Evolutionary conservation across 2,329 filamentous ascomycete species (phyloP).

Genomic region (Lecanosticta acicola): DNA sequence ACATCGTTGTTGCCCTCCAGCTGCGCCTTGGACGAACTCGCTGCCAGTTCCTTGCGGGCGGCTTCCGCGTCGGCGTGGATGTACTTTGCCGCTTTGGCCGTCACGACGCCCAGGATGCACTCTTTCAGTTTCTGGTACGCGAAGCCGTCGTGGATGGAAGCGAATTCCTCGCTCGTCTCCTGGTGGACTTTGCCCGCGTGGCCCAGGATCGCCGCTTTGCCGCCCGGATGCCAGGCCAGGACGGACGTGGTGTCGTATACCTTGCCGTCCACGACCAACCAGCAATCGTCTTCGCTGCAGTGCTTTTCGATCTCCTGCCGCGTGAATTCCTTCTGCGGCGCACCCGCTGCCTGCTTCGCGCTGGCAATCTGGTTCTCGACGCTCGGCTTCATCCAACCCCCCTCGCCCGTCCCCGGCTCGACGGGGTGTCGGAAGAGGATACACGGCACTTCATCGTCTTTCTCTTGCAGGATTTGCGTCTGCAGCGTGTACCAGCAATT

Average conservation of each 20-base stretch:
- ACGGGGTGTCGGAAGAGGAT: slow-evolving; percentile 46
- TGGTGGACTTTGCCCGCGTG: slow-evolving; percentile 48
- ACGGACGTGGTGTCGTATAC: slow-evolving; percentile 49
- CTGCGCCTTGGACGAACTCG: slow-evolving; percentile 21
- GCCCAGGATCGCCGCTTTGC: slow-evolving; percentile 43
- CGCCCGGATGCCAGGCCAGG: slow-evolving; percentile 47
- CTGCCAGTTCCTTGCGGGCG: slow-evolving; percentile 35
- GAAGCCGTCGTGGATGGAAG: slow-evolving; percentile 48
- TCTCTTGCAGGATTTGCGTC: slow-evolving; percentile 34
- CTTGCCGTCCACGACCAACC: slow-evolving; percentile 50
- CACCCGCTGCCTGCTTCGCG: slow-evolving; percentile 41
- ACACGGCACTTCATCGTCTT: slow-evolving; percentile 29
- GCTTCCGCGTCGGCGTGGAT: slow-evolving; percentile 43
- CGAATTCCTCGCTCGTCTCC: slow-evolving; percentile 47
- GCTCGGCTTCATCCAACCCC: slow-evolving; percentile 50
- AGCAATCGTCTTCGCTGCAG: slow-evolving; percentile 44
- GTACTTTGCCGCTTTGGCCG: slow-evolving; percentile 44
- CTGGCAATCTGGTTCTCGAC: slow-evolving; percentile 42
- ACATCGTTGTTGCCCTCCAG: too few relatives aligned
- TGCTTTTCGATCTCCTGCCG: slow-evolving; percentile 51
- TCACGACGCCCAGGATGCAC: slow-evolving; percentile 47
- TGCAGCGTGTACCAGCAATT: slow-evolving; percentile 48
- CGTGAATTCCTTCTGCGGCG: slow-evolving; percentile 49
- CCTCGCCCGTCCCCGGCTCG: slow-evolving; percentile 40
- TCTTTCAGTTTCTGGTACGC: slow-evolving; percentile 49